phyloP scores from a whole-genome alignment of 331 rosid genomes.

The Rosa hybrid region DNA sequence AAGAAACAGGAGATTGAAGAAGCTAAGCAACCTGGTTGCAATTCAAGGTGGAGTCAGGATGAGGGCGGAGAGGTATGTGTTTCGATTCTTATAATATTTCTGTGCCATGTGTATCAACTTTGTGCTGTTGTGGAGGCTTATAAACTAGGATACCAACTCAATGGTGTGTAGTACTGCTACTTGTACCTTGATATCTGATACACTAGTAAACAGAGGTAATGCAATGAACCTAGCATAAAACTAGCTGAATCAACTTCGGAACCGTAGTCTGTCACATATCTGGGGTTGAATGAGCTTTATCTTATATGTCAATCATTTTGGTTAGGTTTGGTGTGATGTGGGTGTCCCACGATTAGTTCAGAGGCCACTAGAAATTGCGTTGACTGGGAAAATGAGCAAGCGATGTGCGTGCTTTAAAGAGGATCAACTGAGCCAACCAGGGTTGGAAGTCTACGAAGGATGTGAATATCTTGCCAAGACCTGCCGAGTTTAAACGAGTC shows the following conservation, averaged over 20 bases:
- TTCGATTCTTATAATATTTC: neutral
- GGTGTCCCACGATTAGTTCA: slow-evolving; percentile 88
- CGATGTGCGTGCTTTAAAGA: slow-evolving; percentile 91
- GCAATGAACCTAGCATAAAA: neutral
- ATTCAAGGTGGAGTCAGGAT: slow-evolving; percentile 91
- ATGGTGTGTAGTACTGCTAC: neutral
- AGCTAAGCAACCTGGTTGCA: slow-evolving; percentile 79
- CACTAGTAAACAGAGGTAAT: neutral
- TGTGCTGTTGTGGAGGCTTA: neutral
- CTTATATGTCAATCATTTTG: slow-evolving; percentile 21
- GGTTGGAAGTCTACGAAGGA: slow-evolving; percentile 75
- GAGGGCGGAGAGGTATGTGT: slow-evolving; percentile 85
- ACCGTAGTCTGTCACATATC: neutral
- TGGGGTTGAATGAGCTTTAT: neutral
- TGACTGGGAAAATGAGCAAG: slow-evolving; percentile 87
- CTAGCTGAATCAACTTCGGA: neutral
- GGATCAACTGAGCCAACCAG: slow-evolving; percentile 65
- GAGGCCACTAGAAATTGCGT: slow-evolving; percentile 84
- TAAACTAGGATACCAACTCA: neutral
- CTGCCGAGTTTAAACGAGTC: slow-evolving; percentile 51
- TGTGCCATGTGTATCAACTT: neutral
- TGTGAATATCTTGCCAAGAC: slow-evolving; percentile 71
- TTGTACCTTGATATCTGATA: neutral
- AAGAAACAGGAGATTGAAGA: slow-evolving; percentile 91
- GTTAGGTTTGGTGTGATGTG: slow-evolving; percentile 90